Conservation (phyloP, 495 filamentous ascomycete species). For the Thermochaetoides thermophila region DNA sequence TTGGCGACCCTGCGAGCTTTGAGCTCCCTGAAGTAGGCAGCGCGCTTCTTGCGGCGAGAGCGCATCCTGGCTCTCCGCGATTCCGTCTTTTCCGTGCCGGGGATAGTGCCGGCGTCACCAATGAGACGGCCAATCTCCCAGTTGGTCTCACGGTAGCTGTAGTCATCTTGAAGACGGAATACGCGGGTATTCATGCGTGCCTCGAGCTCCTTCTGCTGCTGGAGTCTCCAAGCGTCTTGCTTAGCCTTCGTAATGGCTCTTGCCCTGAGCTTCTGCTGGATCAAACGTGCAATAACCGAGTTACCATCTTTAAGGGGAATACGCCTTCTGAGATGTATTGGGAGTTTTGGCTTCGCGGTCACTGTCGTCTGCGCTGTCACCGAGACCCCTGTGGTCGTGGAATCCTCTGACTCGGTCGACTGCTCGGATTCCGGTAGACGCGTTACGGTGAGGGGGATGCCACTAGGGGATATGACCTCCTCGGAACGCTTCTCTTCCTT, state of each 20-base stretch:
- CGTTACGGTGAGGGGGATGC: slow-evolving; percentile 29
- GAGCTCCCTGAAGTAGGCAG: slow-evolving; percentile 6
- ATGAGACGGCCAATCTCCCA: slow-evolving; percentile 59
- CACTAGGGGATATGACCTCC: slow-evolving; percentile 21
- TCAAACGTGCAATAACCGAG: slow-evolving; percentile 15
- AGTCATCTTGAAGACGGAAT: slow-evolving; percentile 46
- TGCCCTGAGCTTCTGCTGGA: slow-evolving; percentile 23
- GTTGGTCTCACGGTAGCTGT: slow-evolving; percentile 73
- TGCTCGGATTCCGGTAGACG: too few species aligned
- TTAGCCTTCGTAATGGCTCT: slow-evolving; percentile 21
- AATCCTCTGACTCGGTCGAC: too few species aligned
- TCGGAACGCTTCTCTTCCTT: slow-evolving; percentile 9
- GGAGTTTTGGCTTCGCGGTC: not conserved
- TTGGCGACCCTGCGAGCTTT: slow-evolving; percentile 15
- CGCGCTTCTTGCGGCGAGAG: slow-evolving; percentile 12
- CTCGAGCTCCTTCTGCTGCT: slow-evolving; percentile 9
- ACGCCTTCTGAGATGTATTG: too few species aligned
- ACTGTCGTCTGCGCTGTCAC: not conserved
- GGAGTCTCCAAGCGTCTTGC: slow-evolving; percentile 14
- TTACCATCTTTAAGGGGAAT: slow-evolving; percentile 8
- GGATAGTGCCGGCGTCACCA: slow-evolving; percentile 13
- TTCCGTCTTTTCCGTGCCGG: slow-evolving; percentile 15
- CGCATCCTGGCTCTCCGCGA: slow-evolving; percentile 18
- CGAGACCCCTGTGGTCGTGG: too few species aligned
- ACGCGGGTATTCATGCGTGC: slow-evolving; percentile 21